These are phyloP conservation scores for Linaria vulgaris DNA, from an alignment of 257 asterid genomes.

Conservation along the genomic window DNA sequence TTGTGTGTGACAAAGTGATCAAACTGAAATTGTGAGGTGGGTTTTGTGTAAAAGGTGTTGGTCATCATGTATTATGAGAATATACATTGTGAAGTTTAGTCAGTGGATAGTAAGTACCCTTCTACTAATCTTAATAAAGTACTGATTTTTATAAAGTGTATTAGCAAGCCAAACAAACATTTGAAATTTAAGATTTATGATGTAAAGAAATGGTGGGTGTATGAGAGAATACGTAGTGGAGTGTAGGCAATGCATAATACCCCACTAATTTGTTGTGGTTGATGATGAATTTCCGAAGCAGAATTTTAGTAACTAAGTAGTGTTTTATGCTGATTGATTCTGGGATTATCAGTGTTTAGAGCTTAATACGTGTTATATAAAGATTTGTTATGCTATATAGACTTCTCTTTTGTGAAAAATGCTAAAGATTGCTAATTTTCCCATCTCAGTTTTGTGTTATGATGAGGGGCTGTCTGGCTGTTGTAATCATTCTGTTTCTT, in stretches of 20 bases:
- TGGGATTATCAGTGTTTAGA: neutral
- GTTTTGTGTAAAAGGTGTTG: neutral
- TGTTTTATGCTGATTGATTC: conserved; percentile 9
- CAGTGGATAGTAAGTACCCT: no score
- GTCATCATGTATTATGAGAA: neutral
- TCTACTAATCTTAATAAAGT: no score
- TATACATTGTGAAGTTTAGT: no score
- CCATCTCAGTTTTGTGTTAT: no score
- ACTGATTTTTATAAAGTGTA: no score
- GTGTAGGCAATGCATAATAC: no score
- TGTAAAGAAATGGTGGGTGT: no score
- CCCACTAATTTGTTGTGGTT: no score
- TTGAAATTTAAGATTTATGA: no score
- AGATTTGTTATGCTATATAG: neutral
- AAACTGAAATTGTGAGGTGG: conserved; percentile 7
- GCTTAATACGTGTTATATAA: neutral
- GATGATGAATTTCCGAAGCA: neutral
- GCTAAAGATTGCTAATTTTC: neutral
- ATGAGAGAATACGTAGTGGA: no score
- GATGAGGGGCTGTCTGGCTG: neutral
- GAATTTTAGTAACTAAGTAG: conserved; percentile 2
- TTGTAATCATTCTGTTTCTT: conserved; percentile 9
- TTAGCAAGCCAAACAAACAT: no score
- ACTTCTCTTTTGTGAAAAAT: conserved; percentile 7
- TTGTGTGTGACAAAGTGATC: neutral